These are phyloP conservation scores for Aureobasidium musti DNA, from an alignment of 2,329 filamentous ascomycete genomes.

Conservation along the genomic window DNA sequence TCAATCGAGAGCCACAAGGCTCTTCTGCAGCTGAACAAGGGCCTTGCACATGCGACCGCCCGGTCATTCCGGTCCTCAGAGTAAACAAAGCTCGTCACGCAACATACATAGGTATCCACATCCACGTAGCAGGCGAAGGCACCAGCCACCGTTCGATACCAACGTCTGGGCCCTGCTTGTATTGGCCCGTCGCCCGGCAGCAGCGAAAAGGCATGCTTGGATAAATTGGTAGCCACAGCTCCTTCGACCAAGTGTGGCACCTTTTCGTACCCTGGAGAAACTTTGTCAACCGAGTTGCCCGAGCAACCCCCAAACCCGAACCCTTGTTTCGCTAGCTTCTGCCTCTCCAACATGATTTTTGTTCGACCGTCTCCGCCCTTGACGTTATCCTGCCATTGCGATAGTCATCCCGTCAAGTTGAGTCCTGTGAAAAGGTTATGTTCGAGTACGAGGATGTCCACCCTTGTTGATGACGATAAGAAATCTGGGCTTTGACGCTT, in stretches of 20 bases:
- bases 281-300: slow-evolving; percentile 15
- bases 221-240: slow-evolving; percentile 27
- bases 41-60: slow-evolving; percentile 22
- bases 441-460: background rate
- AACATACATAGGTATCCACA: background rate
- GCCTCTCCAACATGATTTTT: slow-evolving; percentile 20
- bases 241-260: slow-evolving; percentile 11
- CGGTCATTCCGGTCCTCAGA: slow-evolving; percentile 25
- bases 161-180: slow-evolving; percentile 25
- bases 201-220: slow-evolving; percentile 27
- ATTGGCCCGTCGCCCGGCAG: slow-evolving; percentile 21
- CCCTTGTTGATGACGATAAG: slow-evolving; percentile 13
- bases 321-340: slow-evolving; percentile 27
- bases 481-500: background rate
- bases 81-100: slow-evolving; percentile 29
- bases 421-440: slow-evolving; percentile 12
- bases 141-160: slow-evolving; percentile 28
- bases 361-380: background rate
- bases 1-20: slow-evolving; percentile 18
- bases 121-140: slow-evolving; percentile 3
- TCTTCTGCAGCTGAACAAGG: slow-evolving; percentile 24
- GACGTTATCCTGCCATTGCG: background rate
- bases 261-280: background rate
- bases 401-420: background rate
- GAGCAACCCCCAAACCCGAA: slow-evolving; percentile 23